These are phyloP conservation scores for Mycena vulgaris DNA, from an alignment of 768 basidiomycete species.

Conservation along the genomic window DNA sequence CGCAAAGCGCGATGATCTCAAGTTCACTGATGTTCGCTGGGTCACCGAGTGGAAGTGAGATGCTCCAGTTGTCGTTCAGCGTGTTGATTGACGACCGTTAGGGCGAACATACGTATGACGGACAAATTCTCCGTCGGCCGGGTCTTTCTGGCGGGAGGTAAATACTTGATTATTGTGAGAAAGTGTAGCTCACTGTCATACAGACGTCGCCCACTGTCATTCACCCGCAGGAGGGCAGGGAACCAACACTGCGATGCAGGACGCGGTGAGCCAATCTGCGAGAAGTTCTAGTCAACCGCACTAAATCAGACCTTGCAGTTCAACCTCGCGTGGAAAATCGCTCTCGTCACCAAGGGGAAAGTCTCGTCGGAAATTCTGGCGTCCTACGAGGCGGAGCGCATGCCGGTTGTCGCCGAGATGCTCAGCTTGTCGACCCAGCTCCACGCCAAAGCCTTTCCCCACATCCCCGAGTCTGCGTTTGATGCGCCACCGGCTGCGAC, in stretches of 20 bases:
- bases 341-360: slow-evolving; percentile 39
- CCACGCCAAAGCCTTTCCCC: slow-evolving; percentile 13
- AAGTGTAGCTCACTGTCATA: neutral
- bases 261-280: slow-evolving; percentile 22
- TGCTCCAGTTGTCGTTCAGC: neutral
- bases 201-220: slow-evolving; percentile 58
- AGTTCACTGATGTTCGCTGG: slow-evolving; percentile 1
- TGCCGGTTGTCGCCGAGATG: slow-evolving; percentile 57
- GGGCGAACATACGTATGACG: slow-evolving; percentile 59
- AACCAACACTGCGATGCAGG: slow-evolving; percentile 31
- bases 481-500: neutral
- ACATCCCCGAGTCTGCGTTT: slow-evolving; percentile 12
- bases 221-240: slow-evolving; percentile 43
- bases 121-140: slow-evolving; percentile 53
- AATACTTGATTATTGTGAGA: neutral
- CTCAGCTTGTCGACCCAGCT: slow-evolving; percentile 46
- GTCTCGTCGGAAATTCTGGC: slow-evolving; percentile 38
- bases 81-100: slow-evolving; percentile 13
- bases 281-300: neutral
- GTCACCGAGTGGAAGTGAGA: slow-evolving; percentile 25
- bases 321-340: slow-evolving; percentile 45
- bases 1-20: slow-evolving; percentile 19
- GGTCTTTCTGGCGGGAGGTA: slow-evolving; percentile 53
- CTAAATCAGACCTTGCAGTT: slow-evolving; percentile 22
- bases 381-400: slow-evolving; percentile 47